Evolutionary conservation across 1,284 basidiomycete genomes (phyloP).

Genomic region (Tausonia pullulans): DNA sequence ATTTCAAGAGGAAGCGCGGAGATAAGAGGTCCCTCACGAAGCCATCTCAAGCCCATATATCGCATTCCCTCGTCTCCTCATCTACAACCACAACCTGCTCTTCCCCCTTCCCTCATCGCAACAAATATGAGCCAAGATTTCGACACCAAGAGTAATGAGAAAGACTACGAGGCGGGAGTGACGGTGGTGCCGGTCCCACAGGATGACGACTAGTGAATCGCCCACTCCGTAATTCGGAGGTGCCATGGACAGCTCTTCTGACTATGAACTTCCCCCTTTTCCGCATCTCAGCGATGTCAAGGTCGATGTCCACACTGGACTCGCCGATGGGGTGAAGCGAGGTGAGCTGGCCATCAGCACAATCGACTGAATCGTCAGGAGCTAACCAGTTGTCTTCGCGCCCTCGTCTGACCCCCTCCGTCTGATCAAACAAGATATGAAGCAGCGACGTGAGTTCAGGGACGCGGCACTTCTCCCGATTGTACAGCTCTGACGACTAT

Average conservation of each 20-base stretch:
- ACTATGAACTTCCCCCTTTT: background rate
- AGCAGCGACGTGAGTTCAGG: constrained; percentile 20
- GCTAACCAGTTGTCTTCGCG: background rate
- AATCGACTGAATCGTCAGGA: background rate
- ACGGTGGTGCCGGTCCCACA: background rate
- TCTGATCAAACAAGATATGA: constrained; percentile 18
- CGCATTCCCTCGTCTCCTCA: background rate
- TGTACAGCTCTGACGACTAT: too few relatives aligned
- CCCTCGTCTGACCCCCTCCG: background rate
- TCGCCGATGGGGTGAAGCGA: background rate
- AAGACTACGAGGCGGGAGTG: background rate
- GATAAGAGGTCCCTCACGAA: background rate
- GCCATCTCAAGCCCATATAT: background rate
- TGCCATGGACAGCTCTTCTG: background rate
- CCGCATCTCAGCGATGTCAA: constrained; percentile 8
- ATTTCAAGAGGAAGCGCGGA: background rate
- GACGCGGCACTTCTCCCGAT: too few relatives aligned
- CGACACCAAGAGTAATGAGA: background rate
- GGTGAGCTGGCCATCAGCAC: background rate
- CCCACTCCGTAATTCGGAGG: background rate
- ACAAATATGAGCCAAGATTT: background rate
- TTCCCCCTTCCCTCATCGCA: background rate
- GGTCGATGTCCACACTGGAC: constrained; percentile 20
- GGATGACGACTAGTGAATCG: background rate
- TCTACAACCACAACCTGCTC: background rate